These are phyloP conservation scores for Magnusiomyces sp. DNA, from an alignment of 1,139 yeast genomes.

Conservation along the genomic window DNA sequence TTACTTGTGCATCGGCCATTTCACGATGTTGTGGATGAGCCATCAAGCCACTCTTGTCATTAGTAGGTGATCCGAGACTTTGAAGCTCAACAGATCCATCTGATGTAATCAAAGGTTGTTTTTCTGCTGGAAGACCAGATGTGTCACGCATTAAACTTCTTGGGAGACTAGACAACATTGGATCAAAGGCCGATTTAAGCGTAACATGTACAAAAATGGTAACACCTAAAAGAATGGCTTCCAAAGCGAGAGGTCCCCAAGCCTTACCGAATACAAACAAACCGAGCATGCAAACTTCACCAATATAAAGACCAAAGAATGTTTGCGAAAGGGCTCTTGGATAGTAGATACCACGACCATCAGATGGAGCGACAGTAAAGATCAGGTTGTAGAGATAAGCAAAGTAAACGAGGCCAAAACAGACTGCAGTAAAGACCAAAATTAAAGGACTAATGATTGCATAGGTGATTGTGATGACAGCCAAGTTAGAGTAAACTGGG, in stretches of 20 bases:
- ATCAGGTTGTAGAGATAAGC: constrained; percentile 75
- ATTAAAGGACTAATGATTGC: constrained; percentile 75
- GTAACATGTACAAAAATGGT: constrained; percentile 61
- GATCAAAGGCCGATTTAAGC: constrained; percentile 54
- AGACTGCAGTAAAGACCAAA: constrained; percentile 58
- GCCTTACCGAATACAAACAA: constrained; percentile 84
- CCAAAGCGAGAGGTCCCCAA: constrained; percentile 87
- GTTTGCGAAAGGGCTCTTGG: constrained; percentile 85
- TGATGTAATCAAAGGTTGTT: not conserved
- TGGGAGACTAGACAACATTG: constrained; percentile 61
- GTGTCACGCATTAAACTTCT: constrained; percentile 32
- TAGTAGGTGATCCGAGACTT: not conserved
- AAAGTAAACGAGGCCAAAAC: constrained; percentile 63
- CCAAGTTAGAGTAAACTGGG: constrained; percentile 77
- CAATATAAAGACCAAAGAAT: constrained; percentile 78
- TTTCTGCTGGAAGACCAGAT: constrained; percentile 5
- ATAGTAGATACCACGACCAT: constrained; percentile 76
- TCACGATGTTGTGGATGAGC: no score
- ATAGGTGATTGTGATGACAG: constrained; percentile 71
- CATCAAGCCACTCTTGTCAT: no score
- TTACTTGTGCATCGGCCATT: no score
- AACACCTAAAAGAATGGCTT: constrained; percentile 52
- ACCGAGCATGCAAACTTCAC: constrained; percentile 78
- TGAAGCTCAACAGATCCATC: constrained; percentile 5
- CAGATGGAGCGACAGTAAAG: constrained; percentile 60